Conservation (phyloP, 2,329 filamentous ascomycete species). For the Aspergillus costaricaensis region DNA sequence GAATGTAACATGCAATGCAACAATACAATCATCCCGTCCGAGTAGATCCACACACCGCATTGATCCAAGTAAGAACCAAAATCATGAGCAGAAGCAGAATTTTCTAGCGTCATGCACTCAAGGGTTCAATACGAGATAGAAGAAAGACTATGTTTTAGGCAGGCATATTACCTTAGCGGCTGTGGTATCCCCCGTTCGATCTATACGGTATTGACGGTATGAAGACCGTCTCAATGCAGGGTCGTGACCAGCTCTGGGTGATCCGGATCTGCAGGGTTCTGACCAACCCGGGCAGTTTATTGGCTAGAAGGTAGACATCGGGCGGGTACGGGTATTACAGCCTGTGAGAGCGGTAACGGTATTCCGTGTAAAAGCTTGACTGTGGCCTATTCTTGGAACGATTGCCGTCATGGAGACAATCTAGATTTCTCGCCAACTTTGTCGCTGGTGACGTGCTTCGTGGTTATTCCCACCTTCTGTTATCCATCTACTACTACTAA, state of each 20-base stretch:
- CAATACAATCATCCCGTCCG: too few relatives aligned
- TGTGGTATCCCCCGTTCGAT: background rate
- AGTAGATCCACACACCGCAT: too few relatives aligned
- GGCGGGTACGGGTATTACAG: background rate
- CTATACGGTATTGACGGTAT: background rate
- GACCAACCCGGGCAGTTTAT: background rate
- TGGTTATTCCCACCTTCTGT: background rate
- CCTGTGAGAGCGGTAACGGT: background rate
- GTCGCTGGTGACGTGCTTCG: too few relatives aligned
- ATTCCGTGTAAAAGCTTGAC: background rate
- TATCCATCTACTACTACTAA: too few relatives aligned
- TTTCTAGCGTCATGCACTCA: background rate
- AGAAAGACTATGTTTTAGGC: background rate
- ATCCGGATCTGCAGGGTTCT: background rate
- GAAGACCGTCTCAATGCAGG: background rate
- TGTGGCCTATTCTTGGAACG: background rate
- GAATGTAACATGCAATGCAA: too few relatives aligned
- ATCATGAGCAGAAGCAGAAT: background rate
- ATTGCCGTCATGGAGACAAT: too few relatives aligned
- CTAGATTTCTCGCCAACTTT: too few relatives aligned
- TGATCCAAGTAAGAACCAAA: too few relatives aligned
- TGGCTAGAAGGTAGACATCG: background rate
- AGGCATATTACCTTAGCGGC: background rate
- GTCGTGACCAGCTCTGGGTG: background rate
- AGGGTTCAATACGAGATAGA: too few relatives aligned